Evolutionary conservation across 2,329 filamentous ascomycete species (phyloP), one percentile per base, ranked within the genome.

Genomic region (Uncinocarpus reesii): DNA sequence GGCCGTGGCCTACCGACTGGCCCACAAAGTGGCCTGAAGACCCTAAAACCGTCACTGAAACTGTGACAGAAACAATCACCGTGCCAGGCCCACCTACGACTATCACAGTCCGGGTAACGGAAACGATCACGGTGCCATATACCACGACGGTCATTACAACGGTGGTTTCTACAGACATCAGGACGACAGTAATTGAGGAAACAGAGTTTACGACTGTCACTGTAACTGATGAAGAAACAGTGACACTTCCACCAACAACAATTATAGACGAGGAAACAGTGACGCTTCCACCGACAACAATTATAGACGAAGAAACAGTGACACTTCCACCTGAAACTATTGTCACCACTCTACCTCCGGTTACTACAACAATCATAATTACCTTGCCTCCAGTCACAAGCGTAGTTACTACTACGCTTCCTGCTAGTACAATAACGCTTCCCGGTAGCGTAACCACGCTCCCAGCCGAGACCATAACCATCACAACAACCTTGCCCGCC

Each of bases 401-500:
- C 5, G 43, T 37, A 10, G 11, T 47, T 13, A 49, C 53, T 2
- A 48, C 32, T 11, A 41, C 50, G 6, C 50, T 52, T 7, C 23
- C 50, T 31, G 44, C 51, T 10, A 49, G 31, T 20, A 57, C 53
- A 7, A 43, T 52, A 15, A 57, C 57, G 1, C 15, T 54, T 8
- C 37, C 55, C 2, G 53, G 50, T 36, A 42, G 37, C n/a, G 42
- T 46, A 8, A 47, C 46, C 15, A 52, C 47, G 7, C 29, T 51
- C 16, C 50, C 52, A 41, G 40, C 18, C 11, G 13, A 21, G 2
- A 56, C 55, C 1, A 48, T 50, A 3, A 52, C 53, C 2, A 40
- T 49, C 5, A 56, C 53, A 10, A 50, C 43, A 34, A 58, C 56
- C 1, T 23, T 58, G 3, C 53, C 54, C 11, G 55, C 55, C 21